These are phyloP conservation scores for Aspergillus ibericus DNA, from an alignment of 2,329 filamentous ascomycete species.

Conservation along the genomic window DNA sequence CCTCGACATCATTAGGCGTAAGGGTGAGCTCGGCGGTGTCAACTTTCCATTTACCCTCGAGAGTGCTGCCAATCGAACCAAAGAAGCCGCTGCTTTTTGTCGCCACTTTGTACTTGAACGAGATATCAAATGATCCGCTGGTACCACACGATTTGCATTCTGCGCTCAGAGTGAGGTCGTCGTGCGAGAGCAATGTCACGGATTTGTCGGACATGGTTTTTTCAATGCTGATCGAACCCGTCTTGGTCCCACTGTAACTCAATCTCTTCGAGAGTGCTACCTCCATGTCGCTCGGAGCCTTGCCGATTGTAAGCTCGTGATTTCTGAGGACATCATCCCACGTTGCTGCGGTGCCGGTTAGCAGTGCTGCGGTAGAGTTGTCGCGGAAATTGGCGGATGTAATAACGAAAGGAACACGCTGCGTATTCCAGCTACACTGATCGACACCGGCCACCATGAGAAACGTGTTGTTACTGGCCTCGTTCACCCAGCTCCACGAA, in stretches of 20 bases:
- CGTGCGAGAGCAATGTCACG: background rate
- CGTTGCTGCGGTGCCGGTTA: conserved; percentile 17
- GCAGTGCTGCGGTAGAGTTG: conserved; percentile 11
- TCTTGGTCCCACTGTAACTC: background rate
- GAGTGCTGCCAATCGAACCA: background rate
- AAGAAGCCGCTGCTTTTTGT: background rate
- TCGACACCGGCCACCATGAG: conserved; percentile 23
- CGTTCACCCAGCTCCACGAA: conserved; percentile 25
- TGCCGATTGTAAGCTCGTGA: conserved; percentile 23
- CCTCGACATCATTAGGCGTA: conserved; percentile 16
- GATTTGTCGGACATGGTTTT: conserved; percentile 7
- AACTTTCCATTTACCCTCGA: background rate
- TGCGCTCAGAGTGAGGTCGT: background rate
- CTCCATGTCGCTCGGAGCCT: conserved; percentile 10
- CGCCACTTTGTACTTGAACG: conserved; percentile 18
- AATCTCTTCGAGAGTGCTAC: conserved; percentile 1
- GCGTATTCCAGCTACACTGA: conserved; percentile 25
- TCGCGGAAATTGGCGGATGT: conserved; percentile 19
- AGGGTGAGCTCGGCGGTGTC: conserved; percentile 15
- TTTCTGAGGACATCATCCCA: conserved; percentile 22
- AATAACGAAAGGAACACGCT: conserved; percentile 22
- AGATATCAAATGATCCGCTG: conserved; percentile 22
- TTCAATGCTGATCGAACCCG: background rate
- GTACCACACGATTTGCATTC: conserved; percentile 20
- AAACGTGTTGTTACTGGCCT: conserved; percentile 16